These are phyloP conservation scores for Aspergillus latus DNA, from an alignment of 2,329 filamentous ascomycete species.

Conservation along the genomic window DNA sequence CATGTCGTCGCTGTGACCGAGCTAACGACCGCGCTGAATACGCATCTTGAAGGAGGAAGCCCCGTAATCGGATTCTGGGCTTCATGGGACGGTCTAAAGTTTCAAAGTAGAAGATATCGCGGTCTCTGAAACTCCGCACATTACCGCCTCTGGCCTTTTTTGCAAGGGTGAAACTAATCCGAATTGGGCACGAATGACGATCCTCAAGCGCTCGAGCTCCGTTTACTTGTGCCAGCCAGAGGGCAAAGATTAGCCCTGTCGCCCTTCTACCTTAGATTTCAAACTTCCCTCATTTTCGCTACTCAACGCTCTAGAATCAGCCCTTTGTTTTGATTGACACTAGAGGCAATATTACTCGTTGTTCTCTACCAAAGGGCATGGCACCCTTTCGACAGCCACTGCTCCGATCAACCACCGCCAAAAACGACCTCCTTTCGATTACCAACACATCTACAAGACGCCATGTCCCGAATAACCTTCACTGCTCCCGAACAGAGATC, in stretches of 20 bases:
- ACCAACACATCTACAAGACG: constrained; percentile 6
- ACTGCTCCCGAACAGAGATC: constrained; percentile 30
- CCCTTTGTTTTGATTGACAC: constrained; percentile 1
- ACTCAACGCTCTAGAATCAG: constrained; percentile 1
- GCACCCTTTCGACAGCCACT: constrained; percentile 7
- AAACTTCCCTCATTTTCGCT: constrained; percentile 1
- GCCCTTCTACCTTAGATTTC: background rate
- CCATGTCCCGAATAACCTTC: constrained; percentile 37
- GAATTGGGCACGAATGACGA: constrained; percentile 12
- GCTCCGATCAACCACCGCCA: constrained; percentile 11
- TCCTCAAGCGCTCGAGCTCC: constrained; percentile 11
- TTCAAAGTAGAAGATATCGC: background rate
- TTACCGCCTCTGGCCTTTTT: background rate
- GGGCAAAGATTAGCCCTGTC: background rate
- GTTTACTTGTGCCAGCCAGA: background rate
- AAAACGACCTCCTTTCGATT: constrained; percentile 4
- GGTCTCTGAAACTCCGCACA: background rate
- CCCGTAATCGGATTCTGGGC: constrained; percentile 16
- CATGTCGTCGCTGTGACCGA: constrained; percentile 24
- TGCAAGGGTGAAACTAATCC: constrained; percentile 13
- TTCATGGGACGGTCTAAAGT: constrained; percentile 19
- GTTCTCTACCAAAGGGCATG: constrained; percentile 15
- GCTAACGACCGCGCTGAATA: constrained; percentile 17
- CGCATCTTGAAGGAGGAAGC: constrained; percentile 20
- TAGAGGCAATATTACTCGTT: background rate